These are phyloP conservation scores for Fallopia convolvulus DNA, from an alignment of 148 eudicot species.

Conservation along the genomic window DNA sequence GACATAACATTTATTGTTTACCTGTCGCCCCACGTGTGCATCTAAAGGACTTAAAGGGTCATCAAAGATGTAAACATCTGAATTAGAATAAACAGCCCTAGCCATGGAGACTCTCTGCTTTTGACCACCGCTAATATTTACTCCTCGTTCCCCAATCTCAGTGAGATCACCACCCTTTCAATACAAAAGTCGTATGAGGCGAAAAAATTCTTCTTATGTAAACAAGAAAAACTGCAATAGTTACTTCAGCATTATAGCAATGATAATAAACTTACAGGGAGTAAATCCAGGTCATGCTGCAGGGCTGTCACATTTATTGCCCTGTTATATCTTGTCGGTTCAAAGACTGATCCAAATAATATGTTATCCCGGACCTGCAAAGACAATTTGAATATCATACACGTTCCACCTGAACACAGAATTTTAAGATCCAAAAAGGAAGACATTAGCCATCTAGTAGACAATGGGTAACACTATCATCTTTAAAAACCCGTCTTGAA, in stretches of 20 bases:
- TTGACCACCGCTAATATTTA: slow-evolving; percentile 95
- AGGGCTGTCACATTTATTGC: slow-evolving; percentile 72
- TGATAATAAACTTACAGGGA: slow-evolving; percentile 47
- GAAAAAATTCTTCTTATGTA: neutral
- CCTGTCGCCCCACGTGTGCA: slow-evolving; percentile 95
- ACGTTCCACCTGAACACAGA: neutral
- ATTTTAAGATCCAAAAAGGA: neutral
- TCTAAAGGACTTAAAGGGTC: slow-evolving; percentile 96
- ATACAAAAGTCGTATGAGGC: neutral
- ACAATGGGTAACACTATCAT: too few relatives aligned
- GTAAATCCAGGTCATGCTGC: slow-evolving; percentile 79
- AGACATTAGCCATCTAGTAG: neutral
- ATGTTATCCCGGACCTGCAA: slow-evolving; percentile 90
- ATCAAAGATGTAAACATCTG: slow-evolving; percentile 90
- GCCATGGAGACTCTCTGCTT: slow-evolving; percentile 98
- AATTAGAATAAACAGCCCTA: slow-evolving; percentile 84
- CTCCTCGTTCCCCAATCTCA: slow-evolving; percentile 99
- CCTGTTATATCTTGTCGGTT: slow-evolving; percentile 62
- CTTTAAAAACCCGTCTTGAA: too few relatives aligned
- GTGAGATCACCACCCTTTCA: slow-evolving; percentile 97
- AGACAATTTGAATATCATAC: neutral
- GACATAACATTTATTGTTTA: slow-evolving; percentile 6
- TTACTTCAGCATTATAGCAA: neutral
- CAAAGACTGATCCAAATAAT: slow-evolving; percentile 68
- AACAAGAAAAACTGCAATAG: neutral